Evolutionary conservation across 1,284 basidiomycete genomes (phyloP).

Genomic region (Tausonia pullulans): DNA sequence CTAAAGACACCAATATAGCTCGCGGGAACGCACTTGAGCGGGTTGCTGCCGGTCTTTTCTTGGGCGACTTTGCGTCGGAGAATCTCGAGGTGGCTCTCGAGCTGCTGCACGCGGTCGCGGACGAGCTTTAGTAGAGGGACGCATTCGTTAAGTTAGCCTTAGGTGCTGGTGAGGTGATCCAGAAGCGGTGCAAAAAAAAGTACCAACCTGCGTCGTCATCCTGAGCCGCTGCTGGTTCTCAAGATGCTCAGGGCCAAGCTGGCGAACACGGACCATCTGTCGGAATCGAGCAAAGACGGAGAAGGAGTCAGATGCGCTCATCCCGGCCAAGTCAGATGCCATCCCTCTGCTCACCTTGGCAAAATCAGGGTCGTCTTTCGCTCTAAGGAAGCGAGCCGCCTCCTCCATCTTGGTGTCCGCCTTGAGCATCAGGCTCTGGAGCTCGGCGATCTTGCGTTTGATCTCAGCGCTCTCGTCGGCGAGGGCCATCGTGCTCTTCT

Average conservation of each 20-base stretch:
- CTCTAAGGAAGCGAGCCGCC: constrained; percentile 38
- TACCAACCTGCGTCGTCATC: constrained; percentile 29
- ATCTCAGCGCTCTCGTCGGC: constrained; percentile 24
- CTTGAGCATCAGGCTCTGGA: constrained; percentile 39
- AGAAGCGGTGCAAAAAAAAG: background rate
- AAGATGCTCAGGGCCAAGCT: constrained; percentile 41
- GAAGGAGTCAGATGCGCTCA: background rate
- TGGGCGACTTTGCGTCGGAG: constrained; percentile 27
- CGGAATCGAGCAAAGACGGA: no score
- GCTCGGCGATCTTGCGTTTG: constrained; percentile 32
- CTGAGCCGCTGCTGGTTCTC: constrained; percentile 38
- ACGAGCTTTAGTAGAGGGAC: constrained; percentile 24
- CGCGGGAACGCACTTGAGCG: constrained; percentile 14
- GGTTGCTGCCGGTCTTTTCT: constrained; percentile 13
- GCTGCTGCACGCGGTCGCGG: constrained; percentile 34
- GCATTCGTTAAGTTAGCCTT: no score
- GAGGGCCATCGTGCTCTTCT: constrained; percentile 25
- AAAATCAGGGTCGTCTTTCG: constrained; percentile 38
- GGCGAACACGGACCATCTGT: constrained; percentile 34
- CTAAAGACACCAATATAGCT: constrained; percentile 27
- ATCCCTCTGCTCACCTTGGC: constrained; percentile 25
- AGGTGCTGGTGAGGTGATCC: background rate
- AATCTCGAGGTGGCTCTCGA: constrained; percentile 24
- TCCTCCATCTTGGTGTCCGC: constrained; percentile 39
- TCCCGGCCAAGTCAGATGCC: background rate